Evolutionary conservation across 108 stramenopile genomes (phyloP), one percentile per base, ranked within the genome.

Genomic region (Pseudonitzschia multistriata): DNA sequence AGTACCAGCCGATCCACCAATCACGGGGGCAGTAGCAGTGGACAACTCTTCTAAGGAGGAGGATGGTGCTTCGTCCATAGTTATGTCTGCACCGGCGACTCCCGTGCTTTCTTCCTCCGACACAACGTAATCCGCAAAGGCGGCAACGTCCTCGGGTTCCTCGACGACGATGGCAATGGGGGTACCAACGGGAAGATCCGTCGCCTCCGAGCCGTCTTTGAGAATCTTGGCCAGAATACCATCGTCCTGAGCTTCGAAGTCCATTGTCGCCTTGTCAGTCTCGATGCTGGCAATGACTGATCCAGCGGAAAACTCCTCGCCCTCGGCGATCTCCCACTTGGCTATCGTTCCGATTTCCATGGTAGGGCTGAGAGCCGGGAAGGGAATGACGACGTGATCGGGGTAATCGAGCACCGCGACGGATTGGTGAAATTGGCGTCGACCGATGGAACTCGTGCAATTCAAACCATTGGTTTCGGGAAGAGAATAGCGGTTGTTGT

Each of bases 261-360:
- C 91, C 27, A 99, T 95, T 7, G 96, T 97, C 31, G 98, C 97
- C 83, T 99, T 99, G 81, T 99, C 98, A 19, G 98, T 99, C 76
- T 99, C 96, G 17, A 99, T 82, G 22, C 93, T 93, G 74, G 92
- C 94, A 45, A 99, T 49, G n/a, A 92, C 81, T 49, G 95, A 94
- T 36, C 98, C 98, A 4, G 97, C 91, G 47, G 61, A 67, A 71
- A 96, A 91, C 27, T 81, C 57, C 2, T 87, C 92, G 24, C 97
- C 97, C 63, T 91, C 93, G 36, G 81, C 62, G 27, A 92, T 60
- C 65, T 81, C 85, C 97, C 97, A 98, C 13, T 76, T 64, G 45
- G 88, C 80, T 56, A 98, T 93, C 30, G 94, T 83, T 24, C 97
- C 97, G 24, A 74, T 70, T 71, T 94, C 93, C 97, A 98, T 98